A percentile compares a stretch with the other conserved stretches of the same genome.
These are phyloP conservation scores for Hippophae gyantsensis DNA, from an alignment of 306 rosid genomes.

Conservation along the genomic window DNA sequence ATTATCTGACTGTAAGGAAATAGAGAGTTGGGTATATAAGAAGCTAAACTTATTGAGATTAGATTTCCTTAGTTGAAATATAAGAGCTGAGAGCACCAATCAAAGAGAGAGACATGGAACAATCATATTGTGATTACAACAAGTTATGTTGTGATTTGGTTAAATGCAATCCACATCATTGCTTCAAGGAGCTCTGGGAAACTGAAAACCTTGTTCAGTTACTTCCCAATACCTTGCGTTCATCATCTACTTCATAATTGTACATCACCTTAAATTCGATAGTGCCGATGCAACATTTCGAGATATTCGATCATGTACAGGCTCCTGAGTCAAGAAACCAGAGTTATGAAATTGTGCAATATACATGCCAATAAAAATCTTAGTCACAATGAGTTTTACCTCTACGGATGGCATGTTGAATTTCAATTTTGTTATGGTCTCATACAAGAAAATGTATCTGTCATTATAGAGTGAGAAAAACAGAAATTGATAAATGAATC, in stretches of 20 bases:
- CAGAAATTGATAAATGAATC: background rate
- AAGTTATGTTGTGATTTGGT: too few species aligned
- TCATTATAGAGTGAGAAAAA: constrained; percentile 10
- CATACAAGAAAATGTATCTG: constrained; percentile 88
- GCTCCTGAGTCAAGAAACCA: constrained; percentile 40
- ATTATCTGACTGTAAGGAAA: too few species aligned
- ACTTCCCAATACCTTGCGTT: too few species aligned
- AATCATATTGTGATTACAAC: too few species aligned
- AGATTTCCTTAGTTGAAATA: too few species aligned
- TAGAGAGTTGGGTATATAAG: too few species aligned
- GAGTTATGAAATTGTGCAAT: constrained; percentile 3
- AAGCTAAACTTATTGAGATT: too few species aligned
- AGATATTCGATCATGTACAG: constrained; percentile 74
- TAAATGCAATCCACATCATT: too few species aligned
- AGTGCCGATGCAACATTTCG: constrained; percentile 63
- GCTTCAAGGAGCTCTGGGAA: too few species aligned
- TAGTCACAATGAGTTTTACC: constrained; percentile 32
- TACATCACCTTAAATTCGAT: constrained; percentile 35
- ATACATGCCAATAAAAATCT: background rate
- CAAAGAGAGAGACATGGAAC: too few species aligned
- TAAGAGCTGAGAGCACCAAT: too few species aligned
- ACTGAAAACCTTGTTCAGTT: too few species aligned
- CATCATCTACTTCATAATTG: background rate
- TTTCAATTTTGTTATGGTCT: constrained; percentile 73
- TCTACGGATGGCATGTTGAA: constrained; percentile 45